Percentiles rank a stretch among this genome's conserved stretches.
Evolutionary conservation across 2,329 filamentous ascomycete species (phyloP).

Genomic region (Arthroderma sp.): DNA sequence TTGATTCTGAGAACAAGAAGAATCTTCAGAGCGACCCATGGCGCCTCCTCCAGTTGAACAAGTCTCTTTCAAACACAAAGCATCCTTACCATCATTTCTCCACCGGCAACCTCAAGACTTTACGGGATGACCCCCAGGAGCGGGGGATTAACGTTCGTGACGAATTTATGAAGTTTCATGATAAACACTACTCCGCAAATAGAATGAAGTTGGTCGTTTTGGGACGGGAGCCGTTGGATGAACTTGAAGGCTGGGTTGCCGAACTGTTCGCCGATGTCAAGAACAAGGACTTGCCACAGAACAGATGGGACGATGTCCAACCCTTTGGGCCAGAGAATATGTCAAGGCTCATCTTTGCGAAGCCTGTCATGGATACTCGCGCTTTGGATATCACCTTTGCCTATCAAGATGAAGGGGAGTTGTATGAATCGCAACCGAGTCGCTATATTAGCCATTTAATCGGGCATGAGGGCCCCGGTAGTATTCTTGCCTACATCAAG

Average conservation of each 20-base stretch:
- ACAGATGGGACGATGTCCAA: constrained; percentile 52
- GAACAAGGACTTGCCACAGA: constrained; percentile 64
- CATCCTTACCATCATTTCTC: constrained; percentile 89
- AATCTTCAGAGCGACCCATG: constrained; percentile 84
- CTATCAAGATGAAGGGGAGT: constrained; percentile 67
- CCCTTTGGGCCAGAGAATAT: constrained; percentile 49
- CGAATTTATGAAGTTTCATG: constrained; percentile 86
- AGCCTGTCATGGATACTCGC: constrained; percentile 79
- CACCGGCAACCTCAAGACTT: constrained; percentile 73
- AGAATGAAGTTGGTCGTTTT: constrained; percentile 84
- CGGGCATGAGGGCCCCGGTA: constrained; percentile 84
- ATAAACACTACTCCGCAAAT: constrained; percentile 82
- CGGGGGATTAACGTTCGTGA: constrained; percentile 72
- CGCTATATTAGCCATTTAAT: constrained; percentile 80
- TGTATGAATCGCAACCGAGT: constrained; percentile 69
- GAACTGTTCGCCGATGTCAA: constrained; percentile 70
- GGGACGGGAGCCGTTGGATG: constrained; percentile 67
- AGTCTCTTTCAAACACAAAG: constrained; percentile 71
- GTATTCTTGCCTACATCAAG: constrained; percentile 81
- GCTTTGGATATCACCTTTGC: constrained; percentile 71
- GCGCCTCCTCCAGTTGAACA: constrained; percentile 77
- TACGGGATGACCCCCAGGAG: constrained; percentile 69
- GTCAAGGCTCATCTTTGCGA: constrained; percentile 65
- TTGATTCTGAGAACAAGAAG: constrained; percentile 96
- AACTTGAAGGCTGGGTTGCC: constrained; percentile 68